A percentile compares a stretch with the other conserved stretches of the same genome.
Evolutionary conservation across 2,329 filamentous ascomycete genomes (phyloP).

Genomic region (Eurotiales sp.): DNA sequence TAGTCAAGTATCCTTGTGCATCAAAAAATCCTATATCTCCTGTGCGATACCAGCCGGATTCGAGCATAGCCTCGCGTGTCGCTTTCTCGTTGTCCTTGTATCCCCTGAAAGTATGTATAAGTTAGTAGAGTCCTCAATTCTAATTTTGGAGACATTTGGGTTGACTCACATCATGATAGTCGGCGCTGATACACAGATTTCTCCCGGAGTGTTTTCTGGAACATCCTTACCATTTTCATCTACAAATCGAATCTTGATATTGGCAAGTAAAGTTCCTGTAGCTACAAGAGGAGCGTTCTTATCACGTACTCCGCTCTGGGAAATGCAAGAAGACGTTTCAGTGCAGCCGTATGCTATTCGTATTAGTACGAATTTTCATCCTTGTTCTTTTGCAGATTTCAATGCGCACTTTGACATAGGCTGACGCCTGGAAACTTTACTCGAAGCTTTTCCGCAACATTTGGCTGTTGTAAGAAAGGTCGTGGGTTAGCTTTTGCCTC

Average conservation of each 20-base stretch:
- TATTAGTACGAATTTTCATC: background rate
- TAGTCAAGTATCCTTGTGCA: constrained; percentile 74
- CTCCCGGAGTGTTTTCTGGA: constrained; percentile 10
- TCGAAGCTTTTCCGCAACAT: constrained; percentile 13
- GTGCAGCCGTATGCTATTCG: constrained; percentile 17
- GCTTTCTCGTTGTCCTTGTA: too few species aligned
- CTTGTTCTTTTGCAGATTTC: background rate
- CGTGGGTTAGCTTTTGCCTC: background rate
- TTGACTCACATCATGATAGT: constrained; percentile 6
- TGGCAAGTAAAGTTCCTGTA: constrained; percentile 15
- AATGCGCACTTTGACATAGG: constrained; percentile 16
- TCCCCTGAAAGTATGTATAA: too few species aligned
- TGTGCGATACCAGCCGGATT: constrained; percentile 67
- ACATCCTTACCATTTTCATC: constrained; percentile 16
- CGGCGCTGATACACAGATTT: background rate
- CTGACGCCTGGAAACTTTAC: constrained; percentile 12
- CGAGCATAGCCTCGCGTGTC: too few species aligned
- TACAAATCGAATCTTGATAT: constrained; percentile 9
- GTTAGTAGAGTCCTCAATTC: too few species aligned
- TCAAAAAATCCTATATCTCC: constrained; percentile 83
- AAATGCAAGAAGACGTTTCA: constrained; percentile 13
- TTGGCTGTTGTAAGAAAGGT: background rate
- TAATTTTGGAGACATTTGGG: background rate
- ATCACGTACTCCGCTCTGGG: constrained; percentile 16
- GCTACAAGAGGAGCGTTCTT: constrained; percentile 11